Conservation (phyloP, 306 rosid species). For the Crotalaria pallida region DNA sequence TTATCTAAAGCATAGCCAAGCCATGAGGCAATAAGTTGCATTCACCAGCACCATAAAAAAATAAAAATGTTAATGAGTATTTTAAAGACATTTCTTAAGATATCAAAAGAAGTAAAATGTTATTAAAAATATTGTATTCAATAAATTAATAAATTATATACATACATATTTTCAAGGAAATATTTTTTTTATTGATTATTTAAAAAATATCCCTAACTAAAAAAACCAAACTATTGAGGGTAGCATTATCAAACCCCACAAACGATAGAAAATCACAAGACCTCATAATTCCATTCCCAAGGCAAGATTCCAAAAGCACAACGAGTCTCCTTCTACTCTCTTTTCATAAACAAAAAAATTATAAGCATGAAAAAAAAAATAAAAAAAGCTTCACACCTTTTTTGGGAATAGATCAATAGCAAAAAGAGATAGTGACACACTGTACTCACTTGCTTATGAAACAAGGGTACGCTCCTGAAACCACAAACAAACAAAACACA, state of each 20-base stretch:
- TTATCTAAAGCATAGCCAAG: too few species aligned
- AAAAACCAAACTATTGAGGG: too few species aligned
- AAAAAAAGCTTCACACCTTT: slow-evolving; percentile 9
- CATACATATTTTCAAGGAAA: too few species aligned
- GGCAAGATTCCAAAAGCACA: slow-evolving; percentile 10
- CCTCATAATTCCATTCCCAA: slow-evolving; percentile 1
- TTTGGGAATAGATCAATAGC: slow-evolving; percentile 29
- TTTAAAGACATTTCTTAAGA: too few species aligned
- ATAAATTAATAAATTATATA: too few species aligned
- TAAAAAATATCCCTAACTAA: too few species aligned
- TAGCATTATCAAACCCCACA: background rate
- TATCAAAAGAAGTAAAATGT: too few species aligned
- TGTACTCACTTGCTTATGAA: background rate
- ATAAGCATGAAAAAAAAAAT: background rate
- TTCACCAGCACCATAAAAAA: too few species aligned
- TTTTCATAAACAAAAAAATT: background rate
- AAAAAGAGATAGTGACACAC: background rate
- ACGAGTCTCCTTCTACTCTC: background rate
- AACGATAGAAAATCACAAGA: background rate
- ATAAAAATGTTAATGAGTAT: too few species aligned
- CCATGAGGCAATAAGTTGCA: too few species aligned
- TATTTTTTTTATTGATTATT: too few species aligned
- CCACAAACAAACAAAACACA: slow-evolving; percentile 18
- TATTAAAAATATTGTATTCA: too few species aligned
- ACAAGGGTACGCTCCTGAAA: slow-evolving; percentile 43